Evolutionary conservation across 805 yeast genomes (phyloP).

Genomic region (Kodamaea hsintzibuensis): DNA sequence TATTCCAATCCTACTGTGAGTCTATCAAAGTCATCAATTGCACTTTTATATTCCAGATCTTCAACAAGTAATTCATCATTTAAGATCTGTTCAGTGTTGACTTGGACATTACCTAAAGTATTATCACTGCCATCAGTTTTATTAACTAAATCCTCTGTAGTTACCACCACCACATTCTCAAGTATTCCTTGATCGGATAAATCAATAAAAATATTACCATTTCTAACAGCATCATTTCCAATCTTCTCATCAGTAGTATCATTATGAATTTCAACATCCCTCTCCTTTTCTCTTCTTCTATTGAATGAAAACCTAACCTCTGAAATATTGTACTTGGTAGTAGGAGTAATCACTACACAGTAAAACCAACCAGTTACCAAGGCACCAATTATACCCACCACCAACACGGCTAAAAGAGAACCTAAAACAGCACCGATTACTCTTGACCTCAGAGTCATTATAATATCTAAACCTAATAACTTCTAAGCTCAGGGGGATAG

Average conservation of each 20-base stretch:
- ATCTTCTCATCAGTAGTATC: neutral
- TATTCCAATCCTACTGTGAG: constrained; percentile 13
- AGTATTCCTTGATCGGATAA: neutral
- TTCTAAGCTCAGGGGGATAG: neutral
- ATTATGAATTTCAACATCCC: neutral
- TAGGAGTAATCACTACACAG: neutral
- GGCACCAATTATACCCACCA: neutral
- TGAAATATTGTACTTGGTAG: neutral
- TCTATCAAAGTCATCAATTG: constrained; percentile 17
- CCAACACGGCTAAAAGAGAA: neutral
- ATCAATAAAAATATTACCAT: neutral
- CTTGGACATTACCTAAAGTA: neutral
- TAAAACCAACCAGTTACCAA: neutral
- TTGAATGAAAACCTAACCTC: neutral
- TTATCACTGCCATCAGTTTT: neutral
- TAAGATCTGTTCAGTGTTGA: neutral
- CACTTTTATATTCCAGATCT: constrained; percentile 12
- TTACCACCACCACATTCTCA: neutral
- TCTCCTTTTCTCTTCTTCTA: neutral
- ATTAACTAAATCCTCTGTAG: neutral
- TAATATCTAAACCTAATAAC: neutral
- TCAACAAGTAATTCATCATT: neutral
- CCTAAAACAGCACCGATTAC: constrained; percentile 3
- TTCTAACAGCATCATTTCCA: neutral
- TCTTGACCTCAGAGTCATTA: constrained; percentile 1